Conservation (phyloP, 805 yeast genomes). For the Hanseniaspora mollemarum region DNA sequence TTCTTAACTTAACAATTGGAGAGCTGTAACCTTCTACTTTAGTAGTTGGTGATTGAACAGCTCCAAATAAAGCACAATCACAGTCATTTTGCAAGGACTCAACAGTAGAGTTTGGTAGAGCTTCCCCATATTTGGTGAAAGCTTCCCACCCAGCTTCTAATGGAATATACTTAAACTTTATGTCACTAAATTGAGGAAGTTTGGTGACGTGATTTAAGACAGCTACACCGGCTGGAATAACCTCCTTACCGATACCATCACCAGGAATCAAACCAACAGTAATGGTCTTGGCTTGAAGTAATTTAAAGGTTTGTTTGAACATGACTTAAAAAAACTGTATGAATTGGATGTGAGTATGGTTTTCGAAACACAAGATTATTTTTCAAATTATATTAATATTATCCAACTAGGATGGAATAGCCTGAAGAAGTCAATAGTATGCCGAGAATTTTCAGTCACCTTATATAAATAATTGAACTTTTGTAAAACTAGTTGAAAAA, state of each 20-base stretch:
- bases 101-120: conserved; percentile 88
- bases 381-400: no score
- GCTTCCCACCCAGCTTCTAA: conserved; percentile 91
- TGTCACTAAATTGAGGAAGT: conserved; percentile 28
- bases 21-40: conserved; percentile 96
- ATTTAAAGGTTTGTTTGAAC: conserved; percentile 27
- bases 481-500: neutral
- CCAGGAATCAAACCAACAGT: conserved; percentile 80
- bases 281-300: conserved; percentile 36
- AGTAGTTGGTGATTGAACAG: conserved; percentile 88
- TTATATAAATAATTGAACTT: no score
- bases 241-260: conserved; percentile 97
- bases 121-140: conserved; percentile 89
- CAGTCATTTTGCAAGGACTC: conserved; percentile 63
- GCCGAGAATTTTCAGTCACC: no score
- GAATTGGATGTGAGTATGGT: no score
- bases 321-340: no score
- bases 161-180: conserved; percentile 68
- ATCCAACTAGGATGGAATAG: no score
- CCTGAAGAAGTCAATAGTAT: no score
- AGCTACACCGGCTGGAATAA: conserved; percentile 90
- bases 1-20: conserved; percentile 96
- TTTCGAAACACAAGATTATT: no score
- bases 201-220: conserved; percentile 72
- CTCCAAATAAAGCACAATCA: conserved; percentile 96